phyloP scores from a whole-genome alignment of 2,329 filamentous ascomycete genomes.

The Endocalyx cinctus region DNA sequence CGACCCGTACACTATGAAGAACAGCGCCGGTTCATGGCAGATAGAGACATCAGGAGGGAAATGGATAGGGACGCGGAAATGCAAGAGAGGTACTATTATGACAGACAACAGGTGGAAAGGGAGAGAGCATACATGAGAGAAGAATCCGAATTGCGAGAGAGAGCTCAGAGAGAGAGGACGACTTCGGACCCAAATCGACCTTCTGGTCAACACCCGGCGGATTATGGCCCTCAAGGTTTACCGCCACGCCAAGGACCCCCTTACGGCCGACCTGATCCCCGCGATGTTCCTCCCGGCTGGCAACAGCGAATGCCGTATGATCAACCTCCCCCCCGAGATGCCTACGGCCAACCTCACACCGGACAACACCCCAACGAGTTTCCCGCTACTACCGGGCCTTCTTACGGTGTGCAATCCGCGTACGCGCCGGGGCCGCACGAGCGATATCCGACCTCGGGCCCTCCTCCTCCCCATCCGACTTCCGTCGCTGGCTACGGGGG shows the following conservation, averaged over 20 bases:
- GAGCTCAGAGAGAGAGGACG: constrained; percentile 37
- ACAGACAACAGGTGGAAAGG: constrained; percentile 36
- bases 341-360: constrained; percentile 38
- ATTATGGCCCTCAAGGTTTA: constrained; percentile 38
- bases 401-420: constrained; percentile 32
- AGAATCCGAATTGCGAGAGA: constrained; percentile 29
- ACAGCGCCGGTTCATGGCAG: constrained; percentile 44
- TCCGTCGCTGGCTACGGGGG: constrained; percentile 21
- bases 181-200: constrained; percentile 46
- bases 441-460: constrained; percentile 32
- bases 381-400: constrained; percentile 36
- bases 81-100: constrained; percentile 30
- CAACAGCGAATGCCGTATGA: constrained; percentile 36
- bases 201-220: constrained; percentile 39
- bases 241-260: constrained; percentile 24
- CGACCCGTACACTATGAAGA: constrained; percentile 49
- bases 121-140: constrained; percentile 35
- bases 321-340: constrained; percentile 29
- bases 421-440: constrained; percentile 34
- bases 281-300: constrained; percentile 31
- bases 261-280: constrained; percentile 32
- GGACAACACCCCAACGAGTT: constrained; percentile 46
- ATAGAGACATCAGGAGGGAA: constrained; percentile 36
- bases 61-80: constrained; percentile 37
- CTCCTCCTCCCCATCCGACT: constrained; percentile 27